phyloP scores from a whole-genome alignment of 306 rosid species.

The Hippophae gyantsensis region DNA sequence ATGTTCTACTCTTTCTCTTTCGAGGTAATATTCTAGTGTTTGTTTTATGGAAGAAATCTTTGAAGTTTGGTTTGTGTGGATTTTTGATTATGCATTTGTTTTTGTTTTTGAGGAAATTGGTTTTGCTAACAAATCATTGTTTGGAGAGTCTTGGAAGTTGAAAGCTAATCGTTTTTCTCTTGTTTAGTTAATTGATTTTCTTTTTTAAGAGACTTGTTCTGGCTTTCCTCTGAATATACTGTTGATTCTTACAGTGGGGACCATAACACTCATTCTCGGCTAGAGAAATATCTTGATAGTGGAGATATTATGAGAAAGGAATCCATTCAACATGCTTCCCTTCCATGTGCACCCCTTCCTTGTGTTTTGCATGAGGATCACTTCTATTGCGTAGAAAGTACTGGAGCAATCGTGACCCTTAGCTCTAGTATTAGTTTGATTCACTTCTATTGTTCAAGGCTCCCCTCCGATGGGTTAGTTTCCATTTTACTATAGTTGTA shows the following conservation, averaged over 20 bases:
- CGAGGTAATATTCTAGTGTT: no score
- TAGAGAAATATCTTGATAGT: constrained; percentile 49
- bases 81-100: neutral
- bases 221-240: neutral
- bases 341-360: constrained; percentile 41
- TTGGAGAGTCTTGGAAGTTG: no score
- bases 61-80: neutral
- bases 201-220: neutral
- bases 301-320: constrained; percentile 67
- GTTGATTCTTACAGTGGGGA: constrained; percentile 46
- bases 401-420: constrained; percentile 56
- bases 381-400: constrained; percentile 58
- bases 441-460: constrained; percentile 73
- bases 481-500: constrained; percentile 2
- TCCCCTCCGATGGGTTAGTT: constrained; percentile 77
- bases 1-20: neutral
- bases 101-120: neutral
- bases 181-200: neutral
- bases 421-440: constrained; percentile 56
- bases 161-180: neutral
- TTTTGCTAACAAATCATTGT: neutral
- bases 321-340: constrained; percentile 47
- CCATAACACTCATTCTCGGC: constrained; percentile 38
- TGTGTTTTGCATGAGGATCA: constrained; percentile 28
- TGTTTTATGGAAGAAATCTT: no score